Evolutionary conservation across 371 early-diverging fungal species (phyloP), one percentile per base, ranked within the genome.

Genomic region (Scutellospora calospora): DNA sequence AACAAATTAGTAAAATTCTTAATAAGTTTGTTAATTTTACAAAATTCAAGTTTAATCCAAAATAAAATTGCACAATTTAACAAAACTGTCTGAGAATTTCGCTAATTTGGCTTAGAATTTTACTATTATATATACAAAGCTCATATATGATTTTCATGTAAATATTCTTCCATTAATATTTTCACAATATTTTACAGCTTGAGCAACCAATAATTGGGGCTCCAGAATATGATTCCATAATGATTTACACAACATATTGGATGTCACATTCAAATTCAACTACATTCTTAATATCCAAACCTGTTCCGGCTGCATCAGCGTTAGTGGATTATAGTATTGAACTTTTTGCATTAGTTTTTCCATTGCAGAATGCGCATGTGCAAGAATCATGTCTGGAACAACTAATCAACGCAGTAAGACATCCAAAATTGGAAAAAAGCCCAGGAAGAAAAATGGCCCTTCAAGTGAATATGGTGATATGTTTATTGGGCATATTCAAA

Each of bases 351-450:
- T 86, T 91, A 0, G 75, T 97, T 18, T 92, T 95, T 63, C 89
- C 90, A 0, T 83, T 84, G 18, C 88, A 93, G 45, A 86, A 90
- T 1, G 90, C 93, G 27, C 84, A 89, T 4, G 87, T 90, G 12
- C 98, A 98, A 85, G 94, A 95, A 55, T 85, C 93, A 0, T 82
- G 91, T 25, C 88, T 97, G 75, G 97, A 97, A 49, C 88, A 90
- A 4, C 87, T 97, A 75, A 87, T 92, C 0, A 92, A 90, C 74
- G 84, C 89, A 22, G 87, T 93, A 51, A 95, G 94, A 57, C 85
- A 85, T 75, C 83, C 88, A 8, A 86, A 90, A 49, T 69, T 90
- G 71, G 91, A 96, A 83, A 91, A 93, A 76, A 90, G 95, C 72
- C 90, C 95, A 2, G 94, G 92, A 6, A 88, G 95, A 59, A 90